Conservation (phyloP, 768 basidiomycete genomes). For the Tricholoma sp. region DNA sequence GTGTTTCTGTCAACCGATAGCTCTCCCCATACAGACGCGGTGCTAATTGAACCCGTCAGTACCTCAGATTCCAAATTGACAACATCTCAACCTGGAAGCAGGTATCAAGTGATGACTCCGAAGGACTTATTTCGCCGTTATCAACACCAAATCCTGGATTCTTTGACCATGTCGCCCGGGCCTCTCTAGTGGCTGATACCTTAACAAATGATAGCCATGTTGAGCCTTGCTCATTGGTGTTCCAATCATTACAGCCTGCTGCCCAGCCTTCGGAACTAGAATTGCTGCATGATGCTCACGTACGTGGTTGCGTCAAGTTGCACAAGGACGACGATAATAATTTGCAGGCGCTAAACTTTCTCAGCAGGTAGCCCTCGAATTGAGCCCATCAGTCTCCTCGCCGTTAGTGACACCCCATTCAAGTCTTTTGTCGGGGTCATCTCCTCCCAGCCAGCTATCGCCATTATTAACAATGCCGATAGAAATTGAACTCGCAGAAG, state of each 20-base stretch:
- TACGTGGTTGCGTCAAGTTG: background rate
- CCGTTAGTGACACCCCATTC: conserved; percentile 2
- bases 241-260: background rate
- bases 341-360: background rate
- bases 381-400: background rate
- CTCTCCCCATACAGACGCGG: background rate
- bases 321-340: background rate
- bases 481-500: background rate
- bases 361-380: background rate
- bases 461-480: background rate
- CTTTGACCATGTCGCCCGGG: background rate
- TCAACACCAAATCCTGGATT: background rate
- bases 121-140: background rate
- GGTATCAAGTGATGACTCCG: background rate
- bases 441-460: conserved; percentile 11
- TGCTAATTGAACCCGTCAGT: background rate
- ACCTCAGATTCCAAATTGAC: background rate
- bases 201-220: background rate
- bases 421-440: conserved; percentile 18
- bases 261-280: background rate
- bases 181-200: background rate
- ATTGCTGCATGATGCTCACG: background rate
- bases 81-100: background rate
- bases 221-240: background rate
- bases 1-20: too few relatives aligned